phyloP scores from a whole-genome alignment of 148 eudicot genomes.

The Cornus suecica region DNA sequence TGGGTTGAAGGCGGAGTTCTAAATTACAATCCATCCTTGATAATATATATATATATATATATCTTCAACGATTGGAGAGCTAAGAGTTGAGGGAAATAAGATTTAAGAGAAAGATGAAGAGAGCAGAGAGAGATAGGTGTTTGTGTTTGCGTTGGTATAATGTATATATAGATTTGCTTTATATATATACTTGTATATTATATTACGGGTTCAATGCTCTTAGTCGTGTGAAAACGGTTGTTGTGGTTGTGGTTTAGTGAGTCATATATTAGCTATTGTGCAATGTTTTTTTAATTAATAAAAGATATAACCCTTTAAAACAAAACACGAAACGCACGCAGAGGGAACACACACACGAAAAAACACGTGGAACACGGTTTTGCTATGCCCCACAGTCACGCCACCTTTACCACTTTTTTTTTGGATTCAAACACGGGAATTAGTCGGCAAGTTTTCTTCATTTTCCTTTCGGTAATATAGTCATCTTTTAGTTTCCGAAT shows the following conservation, averaged over 20 bases:
- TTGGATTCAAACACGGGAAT: not conserved
- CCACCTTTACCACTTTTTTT: not conserved
- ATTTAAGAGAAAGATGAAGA: not conserved
- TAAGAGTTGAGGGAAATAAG: not conserved
- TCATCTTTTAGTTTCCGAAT: too few relatives aligned
- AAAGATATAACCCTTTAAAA: not conserved
- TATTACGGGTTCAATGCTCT: too few relatives aligned
- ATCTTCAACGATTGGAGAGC: too few relatives aligned
- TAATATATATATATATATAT: not conserved
- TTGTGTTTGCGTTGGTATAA: too few relatives aligned
- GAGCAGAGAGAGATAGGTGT: not conserved
- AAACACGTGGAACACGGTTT: conserved; percentile 11
- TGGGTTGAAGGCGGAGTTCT: conserved; percentile 10
- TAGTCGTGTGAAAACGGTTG: not conserved
- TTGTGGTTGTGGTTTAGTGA: not conserved
- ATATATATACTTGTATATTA: too few relatives aligned
- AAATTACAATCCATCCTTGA: conserved; percentile 13
- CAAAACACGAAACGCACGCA: not conserved
- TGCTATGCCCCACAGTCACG: not conserved
- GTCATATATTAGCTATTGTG: not conserved
- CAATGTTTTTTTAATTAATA: too few relatives aligned
- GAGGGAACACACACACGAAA: not conserved
- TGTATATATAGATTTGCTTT: not conserved
- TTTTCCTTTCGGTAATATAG: too few relatives aligned
- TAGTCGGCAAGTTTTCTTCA: too few relatives aligned